phyloP scores from a whole-genome alignment of 306 rosid species.

The Fragaria nilgerrensis region DNA sequence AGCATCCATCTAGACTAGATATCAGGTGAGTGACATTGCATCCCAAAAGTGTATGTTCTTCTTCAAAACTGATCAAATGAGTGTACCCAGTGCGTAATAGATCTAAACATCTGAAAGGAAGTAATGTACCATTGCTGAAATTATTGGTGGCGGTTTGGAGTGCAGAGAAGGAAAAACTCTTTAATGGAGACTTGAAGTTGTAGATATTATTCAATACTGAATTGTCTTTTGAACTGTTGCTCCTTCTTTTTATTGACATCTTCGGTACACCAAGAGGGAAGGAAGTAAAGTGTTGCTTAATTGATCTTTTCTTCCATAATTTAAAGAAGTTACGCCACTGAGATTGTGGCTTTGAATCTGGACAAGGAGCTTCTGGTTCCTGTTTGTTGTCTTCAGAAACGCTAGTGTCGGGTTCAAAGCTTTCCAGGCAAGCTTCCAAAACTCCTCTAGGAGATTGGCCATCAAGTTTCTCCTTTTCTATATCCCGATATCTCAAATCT shows the following conservation, averaged over 20 bases:
- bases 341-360: conserved; percentile 32
- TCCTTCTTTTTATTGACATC: conserved; percentile 44
- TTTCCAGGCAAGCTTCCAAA: conserved; percentile 49
- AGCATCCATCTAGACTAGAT: neutral
- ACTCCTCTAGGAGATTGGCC: conserved; percentile 77
- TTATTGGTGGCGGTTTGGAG: conserved; percentile 58
- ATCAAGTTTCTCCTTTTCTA: conserved; percentile 65
- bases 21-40: neutral
- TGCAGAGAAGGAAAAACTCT: conserved; percentile 46
- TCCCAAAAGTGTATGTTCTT: neutral
- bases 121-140: conserved; percentile 55
- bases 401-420: conserved; percentile 25
- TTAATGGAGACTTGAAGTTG: conserved; percentile 49
- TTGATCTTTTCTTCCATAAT: conserved; percentile 36
- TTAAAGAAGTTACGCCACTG: conserved; percentile 51
- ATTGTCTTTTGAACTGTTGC: conserved; percentile 49
- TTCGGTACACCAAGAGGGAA: conserved; percentile 51
- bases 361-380: conserved; percentile 26
- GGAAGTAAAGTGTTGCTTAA: conserved; percentile 48
- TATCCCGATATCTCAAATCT: conserved; percentile 62
- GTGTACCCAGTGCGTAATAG: neutral
- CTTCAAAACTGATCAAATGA: neutral
- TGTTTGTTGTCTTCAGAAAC: conserved; percentile 17
- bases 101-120: neutral
- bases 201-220: conserved; percentile 24